Percentiles rank a stretch among this genome's conserved stretches.
Conservation (phyloP, 345 rosid species). For the Reutealis trisperma region DNA sequence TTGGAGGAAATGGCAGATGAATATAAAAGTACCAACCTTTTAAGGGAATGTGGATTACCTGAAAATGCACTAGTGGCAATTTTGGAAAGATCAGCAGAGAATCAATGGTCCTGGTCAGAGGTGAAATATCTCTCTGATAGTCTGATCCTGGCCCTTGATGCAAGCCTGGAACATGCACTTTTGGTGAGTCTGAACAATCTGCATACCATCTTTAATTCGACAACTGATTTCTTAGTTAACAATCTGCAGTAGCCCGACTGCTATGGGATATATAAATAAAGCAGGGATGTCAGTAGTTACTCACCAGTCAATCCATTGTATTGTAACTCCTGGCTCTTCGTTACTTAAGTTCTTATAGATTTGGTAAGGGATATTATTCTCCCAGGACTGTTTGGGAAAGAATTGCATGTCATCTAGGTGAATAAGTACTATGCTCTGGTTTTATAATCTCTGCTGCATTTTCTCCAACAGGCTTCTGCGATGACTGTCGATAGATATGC, state of each 20-base stretch:
- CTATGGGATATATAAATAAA: neutral
- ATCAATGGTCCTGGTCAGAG: slow-evolving; percentile 88
- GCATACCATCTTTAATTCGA: neutral
- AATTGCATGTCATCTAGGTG: neutral
- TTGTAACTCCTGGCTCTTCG: neutral
- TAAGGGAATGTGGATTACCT: slow-evolving; percentile 83
- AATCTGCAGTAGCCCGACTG: neutral
- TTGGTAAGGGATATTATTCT: neutral
- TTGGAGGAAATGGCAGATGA: slow-evolving; percentile 95
- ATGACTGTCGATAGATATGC: slow-evolving; percentile 94
- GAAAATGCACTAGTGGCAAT: slow-evolving; percentile 57
- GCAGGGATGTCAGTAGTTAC: neutral
- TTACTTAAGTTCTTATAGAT: neutral
- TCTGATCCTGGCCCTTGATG: slow-evolving; percentile 93
- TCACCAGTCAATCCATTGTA: neutral
- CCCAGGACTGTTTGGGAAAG: neutral
- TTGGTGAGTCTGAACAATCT: slow-evolving; percentile 59
- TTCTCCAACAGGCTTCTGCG: slow-evolving; percentile 57
- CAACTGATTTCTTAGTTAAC: neutral
- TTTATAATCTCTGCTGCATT: slow-evolving; percentile 8
- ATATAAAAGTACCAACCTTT: slow-evolving; percentile 54
- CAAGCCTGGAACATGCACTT: slow-evolving; percentile 92
- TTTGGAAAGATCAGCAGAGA: slow-evolving; percentile 63
- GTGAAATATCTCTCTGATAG: slow-evolving; percentile 75
- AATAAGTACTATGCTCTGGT: slow-evolving; percentile 2